These are phyloP conservation scores for Syzygium grande DNA, from an alignment of 345 rosid genomes.

Conservation along the genomic window DNA sequence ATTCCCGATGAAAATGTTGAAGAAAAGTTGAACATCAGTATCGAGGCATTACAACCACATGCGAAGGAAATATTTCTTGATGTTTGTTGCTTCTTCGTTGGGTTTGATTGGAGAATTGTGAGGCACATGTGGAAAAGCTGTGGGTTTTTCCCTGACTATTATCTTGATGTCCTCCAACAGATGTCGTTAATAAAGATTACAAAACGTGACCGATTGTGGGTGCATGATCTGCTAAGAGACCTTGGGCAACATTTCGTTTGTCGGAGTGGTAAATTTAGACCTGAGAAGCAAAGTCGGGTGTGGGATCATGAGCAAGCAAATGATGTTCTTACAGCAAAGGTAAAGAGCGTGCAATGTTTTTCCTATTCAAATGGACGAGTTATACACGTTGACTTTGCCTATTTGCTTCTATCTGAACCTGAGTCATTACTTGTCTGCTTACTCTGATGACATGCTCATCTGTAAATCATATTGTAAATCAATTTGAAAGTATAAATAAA, in stretches of 20 bases:
- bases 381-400: neutral
- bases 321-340: fast-evolving
- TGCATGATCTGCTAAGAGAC: neutral
- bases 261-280: fast-evolving
- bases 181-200: neutral
- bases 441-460: neutral
- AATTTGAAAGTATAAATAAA: fast-evolving
- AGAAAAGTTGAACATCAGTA: neutral
- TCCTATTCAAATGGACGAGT: neutral
- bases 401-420: fast-evolving
- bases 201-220: neutral
- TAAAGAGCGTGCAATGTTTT: neutral
- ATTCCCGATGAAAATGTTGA: neutral
- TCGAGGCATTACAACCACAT: fast-evolving
- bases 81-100: neutral
- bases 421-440: fast-evolving
- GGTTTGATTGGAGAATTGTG: neutral
- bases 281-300: neutral
- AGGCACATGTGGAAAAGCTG: neutral
- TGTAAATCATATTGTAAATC: fast-evolving
- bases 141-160: neutral
- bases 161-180: neutral
- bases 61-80: neutral
- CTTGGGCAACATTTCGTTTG: neutral
- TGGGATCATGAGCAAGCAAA: neutral